Base-by-base conservation (phyloP, 2,329 filamentous ascomycete species). In the Paecilomyces sp. region DNA sequence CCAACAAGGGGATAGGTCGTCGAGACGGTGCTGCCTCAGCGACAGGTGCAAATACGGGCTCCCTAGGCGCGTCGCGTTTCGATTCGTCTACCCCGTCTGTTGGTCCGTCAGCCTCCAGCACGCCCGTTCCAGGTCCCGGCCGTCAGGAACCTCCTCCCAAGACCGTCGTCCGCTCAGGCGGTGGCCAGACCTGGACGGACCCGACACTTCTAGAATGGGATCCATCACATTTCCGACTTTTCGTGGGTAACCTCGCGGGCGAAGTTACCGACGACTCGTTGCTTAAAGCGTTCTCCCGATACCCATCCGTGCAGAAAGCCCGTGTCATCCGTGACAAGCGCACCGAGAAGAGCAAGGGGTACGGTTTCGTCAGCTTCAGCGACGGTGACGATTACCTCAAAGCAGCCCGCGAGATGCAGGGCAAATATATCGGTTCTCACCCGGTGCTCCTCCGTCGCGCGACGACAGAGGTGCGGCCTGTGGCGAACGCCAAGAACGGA, bases 401-500 rank as follows among this genome's bases (percentile, higher is more conserved):
- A 69, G 93, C 94, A 1, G 93, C 92, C 68, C 92, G 94, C 78
- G 93, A 97, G 79, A 97, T 97, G 94, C 90, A 97, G 70, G 92
- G 92, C 67, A 97, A 99, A 79, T 99, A 99, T 77, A 97, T 99
- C 71, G 93, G 96, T 69, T 97, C 92, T 73, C 94, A 97, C 75
- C 94, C 94, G 0, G 90, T 97, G 30, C 80, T 90, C 28, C 84
- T 97, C 66, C 88, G 90, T 74, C 90, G 94, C 74, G 91, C 90
- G 65, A 96, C 88, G 66, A 96, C 93, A 5, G 92, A 97, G 74
- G 91, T 99, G 74, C 91, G 90, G 71, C 85, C 91, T 3, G 82
- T 87, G 12, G 83, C 82, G n/a, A 87, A 88, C 63, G 81, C 83
- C 52, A 84, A 85, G 66, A 86, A 85, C 69, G 88, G 89, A 60